phyloP scores from a whole-genome alignment of 2,329 filamentous ascomycete species.

The Neofusicoccum laricinum region DNA sequence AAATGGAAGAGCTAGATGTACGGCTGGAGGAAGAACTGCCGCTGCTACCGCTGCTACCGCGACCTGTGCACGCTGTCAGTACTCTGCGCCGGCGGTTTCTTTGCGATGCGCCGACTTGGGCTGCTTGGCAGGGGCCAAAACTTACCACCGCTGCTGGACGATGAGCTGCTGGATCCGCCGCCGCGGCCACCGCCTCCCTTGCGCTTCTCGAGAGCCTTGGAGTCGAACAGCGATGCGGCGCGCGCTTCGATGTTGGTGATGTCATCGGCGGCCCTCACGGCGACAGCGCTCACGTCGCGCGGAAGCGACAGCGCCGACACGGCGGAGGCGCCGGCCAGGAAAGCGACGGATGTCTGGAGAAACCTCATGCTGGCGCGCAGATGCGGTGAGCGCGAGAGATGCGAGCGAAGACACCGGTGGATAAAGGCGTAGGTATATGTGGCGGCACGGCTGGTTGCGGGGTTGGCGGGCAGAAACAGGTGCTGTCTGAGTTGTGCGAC shows the following conservation, averaged over 20 bases:
- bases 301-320: conserved; percentile 9
- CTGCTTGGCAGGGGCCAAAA: not conserved
- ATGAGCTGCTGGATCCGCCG: not conserved
- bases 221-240: conserved; percentile 23
- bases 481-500: not conserved
- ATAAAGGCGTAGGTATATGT: not conserved
- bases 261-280: conserved; percentile 22
- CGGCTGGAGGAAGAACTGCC: conserved; percentile 20
- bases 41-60: conserved; percentile 13
- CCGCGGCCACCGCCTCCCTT: conserved; percentile 35
- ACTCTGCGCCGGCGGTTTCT: not conserved
- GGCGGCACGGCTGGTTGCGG: not conserved
- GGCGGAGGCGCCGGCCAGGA: not conserved
- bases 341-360: not conserved
- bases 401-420: not conserved
- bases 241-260: conserved; percentile 22
- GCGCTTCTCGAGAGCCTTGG: conserved; percentile 34
- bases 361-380: not conserved
- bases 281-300: conserved; percentile 25
- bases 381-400: not conserved
- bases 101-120: not conserved
- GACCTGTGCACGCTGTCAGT: conserved; percentile 19
- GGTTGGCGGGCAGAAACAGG: not conserved
- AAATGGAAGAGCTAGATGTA: conserved; percentile 27
- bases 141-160: not conserved